Base-by-base conservation (phyloP, 2,329 filamentous ascomycete species). In the Botrytis porri region DNA sequence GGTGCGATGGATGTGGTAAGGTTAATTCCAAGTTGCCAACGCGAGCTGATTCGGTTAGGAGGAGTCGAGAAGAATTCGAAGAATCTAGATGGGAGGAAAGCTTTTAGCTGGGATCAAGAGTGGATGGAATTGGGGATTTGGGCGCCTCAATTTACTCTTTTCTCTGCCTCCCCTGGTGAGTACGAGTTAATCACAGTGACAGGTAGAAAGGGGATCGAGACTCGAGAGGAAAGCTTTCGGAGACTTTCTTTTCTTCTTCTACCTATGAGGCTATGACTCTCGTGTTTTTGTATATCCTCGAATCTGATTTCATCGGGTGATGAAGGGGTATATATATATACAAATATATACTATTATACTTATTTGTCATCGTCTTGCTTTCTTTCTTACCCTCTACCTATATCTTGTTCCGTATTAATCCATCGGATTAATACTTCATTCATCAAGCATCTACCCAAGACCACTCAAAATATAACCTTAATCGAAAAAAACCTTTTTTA, bases 21-120 rank as follows among this genome's bases (percentile, higher is more conserved):
- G n/a, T n/a, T n/a, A n/a, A n/a, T n/a, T n/a, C n/a, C n/a, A n/a
- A n/a, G n/a, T n/a, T 65, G 25, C 39, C 29, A 65, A 48, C 4
- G 63, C n/a, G 62, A 37, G 43, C 63, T 25, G 63, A 37, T 48
- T 35, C 41, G 35, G 20, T 35, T 45, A 41, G 29, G 62, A 41
- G 29, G 62, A 48, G 41, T 51, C 29, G 29, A 48, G 63, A 65
- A 65, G 41, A 48, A 48, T 65, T 43, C 48, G 63, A 65, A 65
- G 41, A 48, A 48, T 65, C 63, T 65, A 65, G 63, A 65, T 48
- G 41, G 63, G 10, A 25, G 43, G 29, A 48, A 35, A 32, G 20
- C 32, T 45, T 41, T 45, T 41, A 35, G 39, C n/a, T 64, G 12
- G 41, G 35, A 48, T 29, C 22, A 62, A 41, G 35, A 61, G 35